phyloP scores from a whole-genome alignment of 2,329 filamentous ascomycete genomes.

The Dothideomycetidae sp. region DNA sequence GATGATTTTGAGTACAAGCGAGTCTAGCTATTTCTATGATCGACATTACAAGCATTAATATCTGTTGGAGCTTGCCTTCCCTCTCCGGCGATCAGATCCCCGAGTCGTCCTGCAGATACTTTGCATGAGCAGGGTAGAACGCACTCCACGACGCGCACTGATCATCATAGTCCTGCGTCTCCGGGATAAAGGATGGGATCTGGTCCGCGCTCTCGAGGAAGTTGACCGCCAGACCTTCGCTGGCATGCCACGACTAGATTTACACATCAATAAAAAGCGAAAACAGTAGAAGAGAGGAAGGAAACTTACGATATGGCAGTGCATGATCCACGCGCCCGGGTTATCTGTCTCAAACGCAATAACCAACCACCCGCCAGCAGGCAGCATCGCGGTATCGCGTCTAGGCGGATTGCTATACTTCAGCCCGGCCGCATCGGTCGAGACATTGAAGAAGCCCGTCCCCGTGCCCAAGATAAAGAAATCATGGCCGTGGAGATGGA shows the following conservation, averaged over 20 bases:
- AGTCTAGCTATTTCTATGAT: too few species aligned
- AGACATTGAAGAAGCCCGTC: slow-evolving; percentile 25
- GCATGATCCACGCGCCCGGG: slow-evolving; percentile 38
- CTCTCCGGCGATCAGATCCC: too few species aligned
- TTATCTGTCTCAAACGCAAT: slow-evolving; percentile 31
- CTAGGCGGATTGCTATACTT: slow-evolving; percentile 39
- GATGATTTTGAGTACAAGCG: too few species aligned
- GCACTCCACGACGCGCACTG: too few species aligned
- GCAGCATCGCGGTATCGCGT: slow-evolving; percentile 27
- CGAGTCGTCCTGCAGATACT: too few species aligned
- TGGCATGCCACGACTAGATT: slow-evolving; percentile 41
- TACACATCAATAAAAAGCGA: too few species aligned
- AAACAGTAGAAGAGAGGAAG: too few species aligned
- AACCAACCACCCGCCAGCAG: slow-evolving; percentile 22
- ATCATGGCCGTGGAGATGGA: slow-evolving; percentile 37
- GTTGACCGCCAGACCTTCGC: slow-evolving; percentile 28
- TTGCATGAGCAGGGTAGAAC: too few species aligned
- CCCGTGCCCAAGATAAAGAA: slow-evolving; percentile 48
- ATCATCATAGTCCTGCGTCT: too few species aligned
- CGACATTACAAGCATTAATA: too few species aligned
- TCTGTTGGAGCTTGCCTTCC: too few species aligned
- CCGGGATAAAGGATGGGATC: too few species aligned
- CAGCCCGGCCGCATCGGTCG: slow-evolving; percentile 34
- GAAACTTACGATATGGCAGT: slow-evolving; percentile 28
- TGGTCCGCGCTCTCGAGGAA: slow-evolving; percentile 28